Evolutionary conservation across 305 asterid species (phyloP), one percentile per base, ranked within the genome.

Genomic region (Galium porrigens): DNA sequence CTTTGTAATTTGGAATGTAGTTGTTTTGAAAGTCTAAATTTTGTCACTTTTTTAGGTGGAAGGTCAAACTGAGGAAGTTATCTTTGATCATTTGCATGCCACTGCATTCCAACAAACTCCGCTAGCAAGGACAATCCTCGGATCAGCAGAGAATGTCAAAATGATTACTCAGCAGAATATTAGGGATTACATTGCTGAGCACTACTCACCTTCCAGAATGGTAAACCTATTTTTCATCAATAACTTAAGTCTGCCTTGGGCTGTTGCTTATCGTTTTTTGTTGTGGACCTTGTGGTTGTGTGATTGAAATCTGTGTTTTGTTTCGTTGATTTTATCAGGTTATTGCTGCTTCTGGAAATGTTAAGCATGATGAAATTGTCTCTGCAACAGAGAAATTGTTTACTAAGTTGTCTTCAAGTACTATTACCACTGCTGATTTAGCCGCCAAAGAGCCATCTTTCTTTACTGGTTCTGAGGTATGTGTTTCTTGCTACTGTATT

Each of bases 381-480:
- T 92, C 82, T 59, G 78, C 78, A 70, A 92, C 83, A 76, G 78
- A 82, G 74, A 85, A 79, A 53, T 64, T 80, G 61, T 88, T 90
- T 68, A 88, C 87, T 4, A 86, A 80, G 57, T 61, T 88, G 77
- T 85, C 96, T 36, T 56, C 84, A 10, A 64, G 83, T 68, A 77
- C 90, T 58, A 79, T 83, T 52, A 81, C 90, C 17, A 63, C 92
- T 66, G 69, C 92, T 65, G 84, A 87, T 29, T 76, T 89, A 71
- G 88, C 83, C 73, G 74, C 86, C 48, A 78, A 76, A 51, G 85
- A 81, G 61, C 95, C 97, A 69, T 79, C 97, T 57, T 71, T 75
- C 67, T 87, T 89, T 77, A 89, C 97, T 11, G 97, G 97, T 61
- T 89, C 97, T 61, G 97, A 89, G 92, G 97, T 90, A 80, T 53